A percentile compares a stretch with the other conserved stretches of the same genome.
Evolutionary conservation across 768 basidiomycete genomes (phyloP).

Genomic region (Plicaturopsis crispa): DNA sequence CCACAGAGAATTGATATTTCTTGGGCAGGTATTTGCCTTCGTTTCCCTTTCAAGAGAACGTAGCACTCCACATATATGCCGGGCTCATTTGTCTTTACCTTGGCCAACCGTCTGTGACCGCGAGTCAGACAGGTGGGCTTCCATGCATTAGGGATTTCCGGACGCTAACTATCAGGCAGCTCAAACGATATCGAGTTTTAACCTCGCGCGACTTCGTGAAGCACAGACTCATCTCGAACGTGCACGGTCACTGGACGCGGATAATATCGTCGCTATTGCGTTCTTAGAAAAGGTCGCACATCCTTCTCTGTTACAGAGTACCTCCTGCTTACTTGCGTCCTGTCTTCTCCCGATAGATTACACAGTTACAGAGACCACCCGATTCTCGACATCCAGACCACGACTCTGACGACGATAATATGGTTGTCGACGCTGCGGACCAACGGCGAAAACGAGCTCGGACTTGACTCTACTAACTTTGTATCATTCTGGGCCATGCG

Average conservation of each 20-base stretch:
- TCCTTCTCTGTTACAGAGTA: constrained; percentile 3
- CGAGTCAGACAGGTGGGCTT: too few species aligned
- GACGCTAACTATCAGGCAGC: too few species aligned
- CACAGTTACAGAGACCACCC: constrained; percentile 10
- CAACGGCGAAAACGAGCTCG: constrained; percentile 1
- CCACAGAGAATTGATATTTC: constrained; percentile 1
- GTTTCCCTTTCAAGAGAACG: constrained; percentile 81
- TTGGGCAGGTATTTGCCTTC: constrained; percentile 70
- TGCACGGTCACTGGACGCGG: constrained; percentile 50
- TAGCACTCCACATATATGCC: constrained; percentile 75
- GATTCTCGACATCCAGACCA: constrained; percentile 5
- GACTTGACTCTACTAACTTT: too few species aligned
- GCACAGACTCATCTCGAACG: constrained; percentile 63
- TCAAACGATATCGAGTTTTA: constrained; percentile 13
- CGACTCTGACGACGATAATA: constrained; percentile 30
- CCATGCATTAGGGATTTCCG: too few species aligned
- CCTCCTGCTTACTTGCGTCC: constrained; percentile 13
- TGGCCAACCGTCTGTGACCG: constrained; percentile 31
- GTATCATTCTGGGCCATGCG: too few species aligned
- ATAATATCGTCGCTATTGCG: constrained; percentile 41
- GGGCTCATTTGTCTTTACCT: constrained; percentile 65
- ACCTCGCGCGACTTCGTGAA: constrained; percentile 34
- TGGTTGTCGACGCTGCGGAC: constrained; percentile 6
- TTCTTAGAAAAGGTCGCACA: constrained; percentile 53
- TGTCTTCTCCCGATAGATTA: constrained; percentile 4